Evolutionary conservation across 441 rosid genomes (phyloP).

Genomic region (Gossypium schwendimanii): DNA sequence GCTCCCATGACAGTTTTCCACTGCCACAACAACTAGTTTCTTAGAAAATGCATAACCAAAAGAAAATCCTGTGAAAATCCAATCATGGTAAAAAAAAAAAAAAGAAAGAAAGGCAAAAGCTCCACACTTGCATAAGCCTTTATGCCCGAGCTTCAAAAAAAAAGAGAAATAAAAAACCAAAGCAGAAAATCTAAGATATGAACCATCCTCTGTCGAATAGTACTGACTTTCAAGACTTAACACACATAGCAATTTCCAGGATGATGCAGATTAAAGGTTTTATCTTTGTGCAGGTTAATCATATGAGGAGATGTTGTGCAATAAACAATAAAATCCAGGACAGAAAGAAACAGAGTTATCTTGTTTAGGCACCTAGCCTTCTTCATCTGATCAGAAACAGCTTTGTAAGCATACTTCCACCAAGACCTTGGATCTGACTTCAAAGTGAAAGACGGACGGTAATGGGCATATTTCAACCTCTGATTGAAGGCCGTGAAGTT

Average conservation of each 20-base stretch:
- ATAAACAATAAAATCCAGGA: neutral
- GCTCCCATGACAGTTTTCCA: conserved; percentile 94
- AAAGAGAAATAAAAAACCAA: neutral
- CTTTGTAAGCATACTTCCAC: conserved; percentile 93
- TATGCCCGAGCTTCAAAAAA: neutral
- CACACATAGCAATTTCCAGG: neutral
- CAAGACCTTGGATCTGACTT: conserved; percentile 70
- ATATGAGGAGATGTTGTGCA: neutral
- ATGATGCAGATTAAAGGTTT: neutral
- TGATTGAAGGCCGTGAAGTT: conserved; percentile 84
- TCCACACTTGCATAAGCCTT: neutral
- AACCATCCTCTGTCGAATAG: neutral
- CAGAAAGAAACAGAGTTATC: neutral
- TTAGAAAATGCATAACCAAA: conserved; percentile 26
- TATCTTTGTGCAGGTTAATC: neutral
- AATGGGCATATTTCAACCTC: conserved; percentile 85
- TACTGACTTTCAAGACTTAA: neutral
- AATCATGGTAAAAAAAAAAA: neutral
- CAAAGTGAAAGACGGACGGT: conserved; percentile 69
- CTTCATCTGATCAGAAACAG: conserved; percentile 79
- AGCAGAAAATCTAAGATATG: neutral
- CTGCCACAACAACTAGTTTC: conserved; percentile 50
- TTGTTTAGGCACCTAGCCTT: conserved; percentile 59
- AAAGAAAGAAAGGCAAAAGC: neutral
- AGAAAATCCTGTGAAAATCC: neutral